These are phyloP conservation scores for Diplodia sapinea DNA, from an alignment of 2,329 filamentous ascomycete genomes.

Conservation along the genomic window DNA sequence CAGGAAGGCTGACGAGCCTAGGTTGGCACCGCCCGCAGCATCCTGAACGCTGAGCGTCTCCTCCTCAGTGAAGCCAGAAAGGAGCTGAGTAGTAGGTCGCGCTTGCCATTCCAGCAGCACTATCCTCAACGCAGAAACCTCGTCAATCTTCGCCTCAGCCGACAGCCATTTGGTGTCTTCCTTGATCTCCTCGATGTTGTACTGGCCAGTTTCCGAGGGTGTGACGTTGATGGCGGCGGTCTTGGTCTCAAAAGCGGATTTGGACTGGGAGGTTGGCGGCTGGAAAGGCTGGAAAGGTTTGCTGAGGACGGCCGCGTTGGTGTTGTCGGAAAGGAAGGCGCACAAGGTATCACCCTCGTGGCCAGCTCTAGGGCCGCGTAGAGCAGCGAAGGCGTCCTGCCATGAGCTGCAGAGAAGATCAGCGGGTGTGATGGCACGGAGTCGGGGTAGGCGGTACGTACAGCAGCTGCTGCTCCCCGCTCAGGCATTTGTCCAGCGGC, in stretches of 20 bases:
- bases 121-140: constrained; percentile 80
- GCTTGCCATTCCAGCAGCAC: constrained; percentile 84
- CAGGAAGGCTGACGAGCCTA: constrained; percentile 57
- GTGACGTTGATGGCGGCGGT: constrained; percentile 86
- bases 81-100: constrained; percentile 73
- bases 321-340: constrained; percentile 73
- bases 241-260: constrained; percentile 77
- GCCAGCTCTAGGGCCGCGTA: constrained; percentile 56
- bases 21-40: constrained; percentile 70
- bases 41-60: constrained; percentile 78
- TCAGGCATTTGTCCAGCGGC: constrained; percentile 82
- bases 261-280: constrained; percentile 65
- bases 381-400: constrained; percentile 61
- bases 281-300: constrained; percentile 72
- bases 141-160: constrained; percentile 75
- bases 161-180: constrained; percentile 86
- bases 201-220: constrained; percentile 68
- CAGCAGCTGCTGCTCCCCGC: constrained; percentile 79
- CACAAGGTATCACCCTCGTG: constrained; percentile 54
- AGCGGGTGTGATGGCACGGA: constrained; percentile 25
- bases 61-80: constrained; percentile 74
- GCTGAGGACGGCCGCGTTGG: constrained; percentile 71
- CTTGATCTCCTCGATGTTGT: constrained; percentile 80
- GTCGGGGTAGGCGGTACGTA: constrained; percentile 56
- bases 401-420: constrained; percentile 63